Evolutionary conservation across 345 rosid species (phyloP), one percentile per base, ranked within the genome.

Genomic region (Euphorbia lathyris): DNA sequence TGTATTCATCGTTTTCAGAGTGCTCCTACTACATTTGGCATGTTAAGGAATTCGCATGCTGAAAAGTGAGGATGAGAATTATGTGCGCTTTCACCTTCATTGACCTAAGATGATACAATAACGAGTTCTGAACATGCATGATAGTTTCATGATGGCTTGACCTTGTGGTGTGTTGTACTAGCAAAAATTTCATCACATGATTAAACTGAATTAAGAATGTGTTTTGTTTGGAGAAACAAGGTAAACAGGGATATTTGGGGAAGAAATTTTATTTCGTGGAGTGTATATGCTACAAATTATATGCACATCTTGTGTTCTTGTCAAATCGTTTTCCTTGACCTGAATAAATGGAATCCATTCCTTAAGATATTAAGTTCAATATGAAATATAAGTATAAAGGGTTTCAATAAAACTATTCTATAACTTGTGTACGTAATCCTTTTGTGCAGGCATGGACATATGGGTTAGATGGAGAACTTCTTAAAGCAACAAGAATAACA

Each of bases 391-490:
- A n/a, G 3, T n/a, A 51, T 5, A 51, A 19, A 51, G 23, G n/a
- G 58, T 55, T 55, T 23, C 26, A 55, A 23, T 14, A n/a, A 19
- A 48, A 40, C 66, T 40, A 38, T 48, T 47, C 32, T 47, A 40
- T 65, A 22, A 32, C 26, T 43, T 16, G 27, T 19, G 22, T 58
- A 27, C 22, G 16, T 23, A 20, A 55, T 50, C 47, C 1, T 67
- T 72, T 67, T 58, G 56, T 79, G 69, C 85, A 89, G 96, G 97
- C 92, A 52, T 91, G 98, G 95, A 91, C 97, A 22, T 94, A 94
- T 71, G 85, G 86, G 40, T 78, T 91, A 80, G 83, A 81, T 36
- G 97, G 93, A 55, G 85, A 83, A n/a, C 96, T 94, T 81, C 82
- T 85, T 12, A 94, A 90, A 72, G 96, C 92, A 63, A 91, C 89